A percentile compares a stretch with the other conserved stretches of the same genome.
phyloP scores from a whole-genome alignment of 2,329 filamentous ascomycete species.

The Sporothrix protearum region DNA sequence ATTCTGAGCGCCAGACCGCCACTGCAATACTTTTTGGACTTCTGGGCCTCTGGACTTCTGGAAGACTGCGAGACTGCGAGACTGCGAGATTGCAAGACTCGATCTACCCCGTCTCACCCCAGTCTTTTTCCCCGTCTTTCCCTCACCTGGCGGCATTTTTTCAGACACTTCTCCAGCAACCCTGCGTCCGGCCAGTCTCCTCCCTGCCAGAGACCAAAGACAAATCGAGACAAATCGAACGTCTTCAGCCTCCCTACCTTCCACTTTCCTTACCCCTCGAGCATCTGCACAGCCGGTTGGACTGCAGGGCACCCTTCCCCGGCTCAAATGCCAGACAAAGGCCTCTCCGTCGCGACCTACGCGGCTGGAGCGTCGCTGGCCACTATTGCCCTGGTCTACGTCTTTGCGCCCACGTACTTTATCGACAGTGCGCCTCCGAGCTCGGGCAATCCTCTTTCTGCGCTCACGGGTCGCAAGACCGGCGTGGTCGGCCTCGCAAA shows the following conservation, averaged over 20 bases:
- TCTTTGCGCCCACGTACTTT: constrained; percentile 95
- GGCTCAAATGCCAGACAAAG: constrained; percentile 70
- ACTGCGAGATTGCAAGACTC: not conserved
- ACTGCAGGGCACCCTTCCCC: not conserved
- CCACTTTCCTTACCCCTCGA: not conserved
- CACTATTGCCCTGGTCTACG: constrained; percentile 91
- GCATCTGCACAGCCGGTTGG: not conserved
- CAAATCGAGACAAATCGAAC: not conserved
- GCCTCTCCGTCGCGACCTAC: constrained; percentile 81
- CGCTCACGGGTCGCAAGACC: constrained; percentile 60
- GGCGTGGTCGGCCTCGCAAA: constrained; percentile 86
- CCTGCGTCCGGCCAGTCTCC: not conserved
- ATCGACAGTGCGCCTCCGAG: constrained; percentile 74
- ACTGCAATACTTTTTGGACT: not conserved
- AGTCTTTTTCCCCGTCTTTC: constrained; percentile 6
- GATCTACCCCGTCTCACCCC: not conserved
- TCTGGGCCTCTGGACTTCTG: not conserved
- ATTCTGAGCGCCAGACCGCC: not conserved
- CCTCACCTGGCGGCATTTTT: not conserved
- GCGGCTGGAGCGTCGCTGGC: constrained; percentile 93
- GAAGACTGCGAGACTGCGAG: not conserved
- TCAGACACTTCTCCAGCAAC: constrained; percentile 8
- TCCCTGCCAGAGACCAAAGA: not conserved
- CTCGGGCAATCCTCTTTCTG: constrained; percentile 30
- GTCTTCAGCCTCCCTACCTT: too few relatives aligned